Base-by-base conservation (phyloP, 1,284 basidiomycete species). In the Xerocomus minutiporus region DNA sequence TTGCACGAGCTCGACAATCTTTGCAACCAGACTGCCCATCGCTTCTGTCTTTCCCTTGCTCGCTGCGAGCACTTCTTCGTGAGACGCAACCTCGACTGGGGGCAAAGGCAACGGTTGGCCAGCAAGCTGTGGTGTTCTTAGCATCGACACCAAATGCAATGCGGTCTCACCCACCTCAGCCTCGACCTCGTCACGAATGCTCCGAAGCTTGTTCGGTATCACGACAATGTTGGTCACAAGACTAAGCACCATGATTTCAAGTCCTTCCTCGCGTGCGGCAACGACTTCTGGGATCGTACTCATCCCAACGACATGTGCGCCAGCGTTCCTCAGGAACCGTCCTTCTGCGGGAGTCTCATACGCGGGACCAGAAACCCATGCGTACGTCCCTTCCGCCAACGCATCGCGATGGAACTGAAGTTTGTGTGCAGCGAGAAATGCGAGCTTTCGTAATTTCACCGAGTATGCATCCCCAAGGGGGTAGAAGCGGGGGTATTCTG, bases 211-310 rank as follows among this genome's bases (percentile, higher is more conserved):
- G n/a, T 82, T 77, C 2, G 84, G 83, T 58, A 91, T 84, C 41
- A 91, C 82, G 5, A 93, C 91, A 62, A 80, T 76, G 71, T 93
- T 93, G 31, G 91, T 92, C 41, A 91, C 88, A 40, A 93, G 73
- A 58, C 84, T 89, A 43, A 93, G 73, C 9, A 88, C 90, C 66
- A 88, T 72, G 31, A 88, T 81, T 49, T 88, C 77, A 56, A 93
- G 57, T 0, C 84, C 84, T 59, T 85, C 85, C 62, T 92, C 85
- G 47, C 82, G 74, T 20, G 88, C 91, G 1, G 83, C 87, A 17
- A 93, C 73, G n/a, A 93, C 89, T 71, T 93, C 91, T 0, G 91
- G 91, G n/a, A 93, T 80, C 0, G 91, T 93, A 59, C 86, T 90
- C 91, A 93, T 93, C 3, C 91, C 91, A 2, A 93, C 90, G 8